phyloP scores from a whole-genome alignment of 2,329 filamentous ascomycete genomes.

The Pseudopithomyces chartarum region DNA sequence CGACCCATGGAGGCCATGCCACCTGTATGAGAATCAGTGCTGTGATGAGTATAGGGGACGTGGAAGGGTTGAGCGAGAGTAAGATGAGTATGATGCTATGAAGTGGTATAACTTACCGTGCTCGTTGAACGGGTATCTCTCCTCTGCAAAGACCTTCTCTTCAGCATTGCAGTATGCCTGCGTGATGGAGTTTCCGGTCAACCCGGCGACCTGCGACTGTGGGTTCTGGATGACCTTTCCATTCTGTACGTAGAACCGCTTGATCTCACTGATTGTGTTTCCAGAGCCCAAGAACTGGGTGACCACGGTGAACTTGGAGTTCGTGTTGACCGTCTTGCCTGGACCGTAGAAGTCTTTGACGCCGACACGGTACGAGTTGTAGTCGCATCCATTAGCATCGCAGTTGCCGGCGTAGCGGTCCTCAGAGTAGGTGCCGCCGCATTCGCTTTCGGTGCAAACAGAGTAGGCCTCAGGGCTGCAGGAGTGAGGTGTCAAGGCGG shows the following conservation, averaged over 20 bases:
- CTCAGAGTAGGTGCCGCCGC: constrained; percentile 50
- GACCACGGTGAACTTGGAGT: constrained; percentile 47
- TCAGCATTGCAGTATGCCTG: constrained; percentile 60
- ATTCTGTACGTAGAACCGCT: constrained; percentile 54
- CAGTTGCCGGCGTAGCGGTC: constrained; percentile 64
- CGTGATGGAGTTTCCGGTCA: constrained; percentile 59
- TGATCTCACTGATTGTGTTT: constrained; percentile 46
- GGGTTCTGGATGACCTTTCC: constrained; percentile 52
- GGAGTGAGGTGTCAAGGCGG: constrained; percentile 65
- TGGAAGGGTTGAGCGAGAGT: not conserved
- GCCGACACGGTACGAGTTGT: constrained; percentile 60
- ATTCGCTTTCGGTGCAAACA: constrained; percentile 46
- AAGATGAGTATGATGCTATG: not conserved
- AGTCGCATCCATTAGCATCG: constrained; percentile 64
- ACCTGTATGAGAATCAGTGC: not conserved
- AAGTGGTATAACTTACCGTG: constrained; percentile 45
- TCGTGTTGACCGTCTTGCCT: constrained; percentile 48
- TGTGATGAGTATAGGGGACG: not conserved
- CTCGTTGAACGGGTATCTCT: constrained; percentile 56
- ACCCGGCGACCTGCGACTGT: constrained; percentile 46
- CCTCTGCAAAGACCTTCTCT: constrained; percentile 60
- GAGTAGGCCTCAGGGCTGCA: constrained; percentile 52
- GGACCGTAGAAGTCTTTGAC: constrained; percentile 64
- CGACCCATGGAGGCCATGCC: constrained; percentile 17
- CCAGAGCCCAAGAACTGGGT: constrained; percentile 52